Conservation (phyloP, 148 eudicot genomes). For the Fagopyrum tataricum region DNA sequence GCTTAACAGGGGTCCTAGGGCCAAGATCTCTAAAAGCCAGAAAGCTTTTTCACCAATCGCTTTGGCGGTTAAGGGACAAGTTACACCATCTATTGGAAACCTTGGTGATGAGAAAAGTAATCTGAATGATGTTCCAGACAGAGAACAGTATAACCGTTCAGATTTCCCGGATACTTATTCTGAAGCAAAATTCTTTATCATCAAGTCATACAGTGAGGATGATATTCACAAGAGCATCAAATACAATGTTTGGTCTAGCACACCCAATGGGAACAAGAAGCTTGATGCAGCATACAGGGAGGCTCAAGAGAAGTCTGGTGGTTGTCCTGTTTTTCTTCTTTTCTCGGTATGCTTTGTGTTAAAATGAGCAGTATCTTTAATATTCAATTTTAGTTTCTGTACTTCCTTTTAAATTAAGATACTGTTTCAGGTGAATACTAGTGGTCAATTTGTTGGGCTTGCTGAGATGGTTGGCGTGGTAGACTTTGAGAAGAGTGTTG, state of each 20-base stretch:
- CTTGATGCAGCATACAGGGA: conserved; percentile 71
- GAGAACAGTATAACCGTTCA: conserved; percentile 39
- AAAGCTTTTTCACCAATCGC: conserved; percentile 30
- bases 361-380: no score
- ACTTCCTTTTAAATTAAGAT: no score
- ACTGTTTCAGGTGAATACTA: conserved; percentile 50
- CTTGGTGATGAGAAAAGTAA: conserved; percentile 31
- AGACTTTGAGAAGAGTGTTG: conserved; percentile 66
- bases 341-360: conserved; percentile 49
- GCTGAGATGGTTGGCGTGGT: conserved; percentile 80
- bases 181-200: conserved; percentile 63
- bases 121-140: conserved; percentile 21
- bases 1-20: conserved; percentile 65
- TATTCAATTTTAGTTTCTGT: background rate
- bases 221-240: conserved; percentile 80
- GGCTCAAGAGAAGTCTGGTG: conserved; percentile 47
- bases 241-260: conserved; percentile 76
- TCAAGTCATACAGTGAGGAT: conserved; percentile 82
- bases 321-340: conserved; percentile 57
- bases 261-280: conserved; percentile 81
- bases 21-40: conserved; percentile 34
- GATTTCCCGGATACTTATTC: conserved; percentile 53
- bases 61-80: conserved; percentile 48
- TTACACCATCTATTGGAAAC: conserved; percentile 19
- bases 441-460: conserved; percentile 84